Conservation (phyloP, 2,329 filamentous ascomycete genomes). For the Phaeosphaeriaceae sp. region DNA sequence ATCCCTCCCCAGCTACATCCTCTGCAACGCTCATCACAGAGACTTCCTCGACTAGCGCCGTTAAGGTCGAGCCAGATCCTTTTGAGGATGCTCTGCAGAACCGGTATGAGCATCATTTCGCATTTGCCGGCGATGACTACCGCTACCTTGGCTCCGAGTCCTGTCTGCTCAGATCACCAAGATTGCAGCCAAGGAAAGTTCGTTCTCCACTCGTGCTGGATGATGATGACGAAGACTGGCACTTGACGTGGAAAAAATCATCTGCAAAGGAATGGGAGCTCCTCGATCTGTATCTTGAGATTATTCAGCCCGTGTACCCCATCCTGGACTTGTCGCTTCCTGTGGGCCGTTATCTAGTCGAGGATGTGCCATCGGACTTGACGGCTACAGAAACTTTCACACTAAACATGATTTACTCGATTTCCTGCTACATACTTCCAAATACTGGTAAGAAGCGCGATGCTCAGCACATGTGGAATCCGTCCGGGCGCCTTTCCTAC, state of each 20-base stretch:
- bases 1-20: slow-evolving; percentile 29
- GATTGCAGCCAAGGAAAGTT: slow-evolving; percentile 26
- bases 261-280: slow-evolving; percentile 37
- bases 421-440: slow-evolving; percentile 42
- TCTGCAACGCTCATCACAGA: slow-evolving; percentile 18
- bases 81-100: slow-evolving; percentile 23
- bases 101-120: slow-evolving; percentile 45
- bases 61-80: slow-evolving; percentile 21
- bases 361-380: slow-evolving; percentile 31
- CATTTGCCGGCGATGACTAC: slow-evolving; percentile 40
- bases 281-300: slow-evolving; percentile 37
- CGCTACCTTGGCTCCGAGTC: slow-evolving; percentile 45
- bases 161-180: slow-evolving; percentile 41
- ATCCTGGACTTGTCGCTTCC: slow-evolving; percentile 35
- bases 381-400: slow-evolving; percentile 35
- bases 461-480: slow-evolving; percentile 26
- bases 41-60: slow-evolving; percentile 1
- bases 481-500: slow-evolving; percentile 34
- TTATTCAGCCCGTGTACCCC: slow-evolving; percentile 38
- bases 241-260: slow-evolving; percentile 30
- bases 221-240: slow-evolving; percentile 34
- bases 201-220: slow-evolving; percentile 21
- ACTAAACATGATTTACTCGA: slow-evolving; percentile 47
- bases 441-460: slow-evolving; percentile 31
- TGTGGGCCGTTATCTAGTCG: slow-evolving; percentile 25